Evolutionary conservation across 225 moss, liverwort and hornwort species (phyloP).

Genomic region (Bryum argenteum): DNA sequence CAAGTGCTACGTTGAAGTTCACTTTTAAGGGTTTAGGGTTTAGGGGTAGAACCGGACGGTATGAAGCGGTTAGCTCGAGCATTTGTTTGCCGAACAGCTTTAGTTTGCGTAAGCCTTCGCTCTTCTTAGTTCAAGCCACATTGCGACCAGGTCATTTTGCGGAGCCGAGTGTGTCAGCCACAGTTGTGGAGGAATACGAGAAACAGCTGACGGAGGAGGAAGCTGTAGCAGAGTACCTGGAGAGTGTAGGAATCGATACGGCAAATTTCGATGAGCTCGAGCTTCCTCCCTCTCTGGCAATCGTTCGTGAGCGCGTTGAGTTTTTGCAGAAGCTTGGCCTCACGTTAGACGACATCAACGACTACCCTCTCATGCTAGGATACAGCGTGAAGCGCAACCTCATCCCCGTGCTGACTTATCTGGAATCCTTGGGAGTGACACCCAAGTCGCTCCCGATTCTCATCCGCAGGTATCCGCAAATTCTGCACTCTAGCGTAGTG

Average conservation of each 20-base stretch:
- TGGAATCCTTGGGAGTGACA: slow-evolving; percentile 78
- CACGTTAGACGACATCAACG: slow-evolving; percentile 64
- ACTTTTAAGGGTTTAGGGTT: slow-evolving; percentile 49
- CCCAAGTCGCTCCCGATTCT: slow-evolving; percentile 66
- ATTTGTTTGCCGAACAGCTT: neutral
- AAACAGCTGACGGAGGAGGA: slow-evolving; percentile 69
- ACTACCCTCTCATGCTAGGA: slow-evolving; percentile 81
- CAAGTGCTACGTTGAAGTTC: slow-evolving; percentile 8
- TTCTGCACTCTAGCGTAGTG: slow-evolving; percentile 78
- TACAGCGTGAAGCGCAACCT: slow-evolving; percentile 92
- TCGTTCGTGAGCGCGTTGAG: slow-evolving; percentile 70
- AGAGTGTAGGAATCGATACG: slow-evolving; percentile 53
- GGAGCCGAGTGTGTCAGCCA: slow-evolving; percentile 52
- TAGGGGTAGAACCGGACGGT: slow-evolving; percentile 22
- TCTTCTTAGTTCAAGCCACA: slow-evolving; percentile 21
- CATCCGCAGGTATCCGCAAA: slow-evolving; percentile 76
- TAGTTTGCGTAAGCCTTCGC: slow-evolving; percentile 5
- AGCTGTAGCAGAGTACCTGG: slow-evolving; percentile 64
- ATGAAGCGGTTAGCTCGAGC: slow-evolving; percentile 4
- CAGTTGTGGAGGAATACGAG: slow-evolving; percentile 63
- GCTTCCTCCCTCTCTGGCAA: slow-evolving; percentile 65
- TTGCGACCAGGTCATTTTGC: slow-evolving; percentile 53
- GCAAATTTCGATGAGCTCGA: slow-evolving; percentile 56
- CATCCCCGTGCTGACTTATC: slow-evolving; percentile 82
- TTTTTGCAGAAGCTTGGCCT: slow-evolving; percentile 78